These are phyloP conservation scores for Tephrocybe sp. DNA, from an alignment of 768 basidiomycete genomes.

Conservation along the genomic window DNA sequence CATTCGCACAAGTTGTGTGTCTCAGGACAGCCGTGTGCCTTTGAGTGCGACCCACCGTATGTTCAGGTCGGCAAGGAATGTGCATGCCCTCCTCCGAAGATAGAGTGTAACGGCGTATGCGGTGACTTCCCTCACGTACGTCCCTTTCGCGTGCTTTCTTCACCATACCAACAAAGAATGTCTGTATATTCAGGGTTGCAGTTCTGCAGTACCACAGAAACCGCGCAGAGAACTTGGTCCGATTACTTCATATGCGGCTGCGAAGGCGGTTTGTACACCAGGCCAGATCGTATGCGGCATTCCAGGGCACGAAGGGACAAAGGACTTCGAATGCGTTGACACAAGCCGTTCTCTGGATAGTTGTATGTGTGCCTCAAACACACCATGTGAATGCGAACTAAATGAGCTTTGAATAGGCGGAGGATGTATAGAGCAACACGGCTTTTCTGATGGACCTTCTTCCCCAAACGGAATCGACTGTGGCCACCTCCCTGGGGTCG, in stretches of 20 bases:
- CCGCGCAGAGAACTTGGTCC: slow-evolving; percentile 10
- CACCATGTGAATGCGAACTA: not conserved
- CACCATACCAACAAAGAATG: slow-evolving; percentile 1
- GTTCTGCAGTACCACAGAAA: slow-evolving; percentile 33
- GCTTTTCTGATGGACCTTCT: slow-evolving; percentile 24
- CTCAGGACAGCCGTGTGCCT: slow-evolving; percentile 14
- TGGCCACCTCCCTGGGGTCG: slow-evolving; percentile 24
- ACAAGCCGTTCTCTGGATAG: slow-evolving; percentile 33
- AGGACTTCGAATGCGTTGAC: slow-evolving; percentile 40
- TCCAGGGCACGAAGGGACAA: slow-evolving; percentile 25
- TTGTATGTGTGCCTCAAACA: slow-evolving; percentile 29
- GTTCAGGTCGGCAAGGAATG: slow-evolving; percentile 25
- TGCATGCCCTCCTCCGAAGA: slow-evolving; percentile 34
- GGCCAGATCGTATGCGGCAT: slow-evolving; percentile 38
- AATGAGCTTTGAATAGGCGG: slow-evolving; percentile 29
- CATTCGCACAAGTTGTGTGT: slow-evolving; percentile 16
- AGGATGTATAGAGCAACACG: slow-evolving; percentile 37
- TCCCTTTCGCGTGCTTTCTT: slow-evolving; percentile 4
- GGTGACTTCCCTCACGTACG: slow-evolving; percentile 31
- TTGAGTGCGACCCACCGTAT: slow-evolving; percentile 17
- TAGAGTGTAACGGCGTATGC: slow-evolving; percentile 42
- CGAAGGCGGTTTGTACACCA: slow-evolving; percentile 25
- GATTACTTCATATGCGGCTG: slow-evolving; percentile 29
- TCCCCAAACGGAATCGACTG: slow-evolving; percentile 27
- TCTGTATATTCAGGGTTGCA: slow-evolving; percentile 35